Evolutionary conservation across 257 asterid genomes (phyloP).

Genomic region (Parsonsia alboflavescens): DNA sequence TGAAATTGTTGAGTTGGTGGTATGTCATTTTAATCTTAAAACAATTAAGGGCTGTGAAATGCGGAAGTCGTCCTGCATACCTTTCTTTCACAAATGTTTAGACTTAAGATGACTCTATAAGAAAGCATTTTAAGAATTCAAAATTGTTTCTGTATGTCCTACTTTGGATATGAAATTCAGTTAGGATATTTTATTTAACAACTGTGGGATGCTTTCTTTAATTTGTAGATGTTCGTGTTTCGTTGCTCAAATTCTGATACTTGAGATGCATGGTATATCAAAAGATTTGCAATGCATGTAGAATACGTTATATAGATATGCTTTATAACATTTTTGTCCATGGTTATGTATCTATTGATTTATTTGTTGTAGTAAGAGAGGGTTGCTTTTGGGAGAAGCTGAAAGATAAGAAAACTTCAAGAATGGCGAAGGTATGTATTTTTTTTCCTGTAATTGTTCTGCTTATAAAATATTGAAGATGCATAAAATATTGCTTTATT

Average conservation of each 20-base stretch:
- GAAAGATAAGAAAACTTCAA: constrained; percentile 74
- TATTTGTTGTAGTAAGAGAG: constrained; percentile 42
- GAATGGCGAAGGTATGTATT: constrained; percentile 83
- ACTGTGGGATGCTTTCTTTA: background rate
- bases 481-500: background rate
- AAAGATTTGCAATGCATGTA: constrained; percentile 9
- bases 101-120: background rate
- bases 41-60: background rate
- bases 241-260: background rate
- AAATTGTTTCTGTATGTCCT: background rate
- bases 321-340: background rate
- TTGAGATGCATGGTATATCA: background rate
- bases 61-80: background rate
- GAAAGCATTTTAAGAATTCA: background rate
- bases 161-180: background rate
- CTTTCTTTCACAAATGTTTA: background rate
- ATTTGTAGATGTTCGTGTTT: background rate
- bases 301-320: background rate
- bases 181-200: background rate
- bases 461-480: background rate
- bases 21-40: background rate
- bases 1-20: background rate
- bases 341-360: background rate
- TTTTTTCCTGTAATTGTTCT: too few relatives aligned
- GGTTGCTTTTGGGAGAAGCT: constrained; percentile 87